Evolutionary conservation across 139 green algal species (phyloP).

Genomic region (Dunaliella sp.): DNA sequence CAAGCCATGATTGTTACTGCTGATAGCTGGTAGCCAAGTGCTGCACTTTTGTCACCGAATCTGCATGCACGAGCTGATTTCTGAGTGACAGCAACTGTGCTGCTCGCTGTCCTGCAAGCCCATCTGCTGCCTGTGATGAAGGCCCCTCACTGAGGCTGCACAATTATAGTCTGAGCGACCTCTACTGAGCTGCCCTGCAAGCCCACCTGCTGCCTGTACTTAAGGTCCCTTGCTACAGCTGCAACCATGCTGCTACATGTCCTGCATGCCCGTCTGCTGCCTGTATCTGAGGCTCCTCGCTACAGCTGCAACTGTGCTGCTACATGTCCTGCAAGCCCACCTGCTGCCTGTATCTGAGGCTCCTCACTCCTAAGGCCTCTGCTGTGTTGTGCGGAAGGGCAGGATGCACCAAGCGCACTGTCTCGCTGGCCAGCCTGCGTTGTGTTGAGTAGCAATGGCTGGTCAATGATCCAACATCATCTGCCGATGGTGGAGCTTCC

Average conservation of each 20-base stretch:
- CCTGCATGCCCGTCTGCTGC: too few relatives aligned
- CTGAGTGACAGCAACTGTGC: not conserved
- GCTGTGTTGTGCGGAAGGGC: slow-evolving; percentile 45
- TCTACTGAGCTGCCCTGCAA: not conserved
- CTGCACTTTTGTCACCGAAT: too few relatives aligned
- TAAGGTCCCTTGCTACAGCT: slow-evolving; percentile 43
- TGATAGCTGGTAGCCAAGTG: too few relatives aligned
- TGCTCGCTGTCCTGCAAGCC: slow-evolving; percentile 1
- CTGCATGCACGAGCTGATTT: too few relatives aligned
- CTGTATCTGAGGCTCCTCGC: not conserved
- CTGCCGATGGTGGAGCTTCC: too few relatives aligned
- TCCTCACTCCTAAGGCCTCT: slow-evolving; percentile 57
- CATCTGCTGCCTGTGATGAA: slow-evolving; percentile 27
- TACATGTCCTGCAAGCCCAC: slow-evolving; percentile 12
- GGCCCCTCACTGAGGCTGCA: slow-evolving; percentile 22
- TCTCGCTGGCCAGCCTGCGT: not conserved
- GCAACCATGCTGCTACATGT: too few relatives aligned
- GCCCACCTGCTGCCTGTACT: slow-evolving; percentile 18
- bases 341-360: slow-evolving; percentile 32
- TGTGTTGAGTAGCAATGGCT: too few relatives aligned
- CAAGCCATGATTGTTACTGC: too few relatives aligned
- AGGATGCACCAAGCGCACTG: slow-evolving; percentile 44
- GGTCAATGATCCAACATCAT: too few relatives aligned
- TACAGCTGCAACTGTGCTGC: not conserved
- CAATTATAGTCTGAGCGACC: too few relatives aligned